These are phyloP conservation scores for Spathaspora gorwiae DNA, from an alignment of 805 yeast species.

Conservation along the genomic window DNA sequence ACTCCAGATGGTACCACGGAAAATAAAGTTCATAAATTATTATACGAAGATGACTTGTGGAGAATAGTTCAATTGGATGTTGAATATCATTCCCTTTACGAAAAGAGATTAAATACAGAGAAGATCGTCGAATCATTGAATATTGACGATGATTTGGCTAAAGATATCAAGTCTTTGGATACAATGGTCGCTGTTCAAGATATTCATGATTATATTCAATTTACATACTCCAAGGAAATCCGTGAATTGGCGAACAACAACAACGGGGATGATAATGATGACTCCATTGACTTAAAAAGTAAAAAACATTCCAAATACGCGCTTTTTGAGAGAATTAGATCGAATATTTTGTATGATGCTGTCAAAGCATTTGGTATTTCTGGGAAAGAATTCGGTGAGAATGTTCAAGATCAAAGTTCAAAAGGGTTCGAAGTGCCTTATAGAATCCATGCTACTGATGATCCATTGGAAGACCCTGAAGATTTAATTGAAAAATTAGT, in stretches of 20 bases:
- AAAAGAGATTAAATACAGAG: conserved; percentile 62
- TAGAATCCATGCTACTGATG: conserved; percentile 69
- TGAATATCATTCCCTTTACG: conserved; percentile 80
- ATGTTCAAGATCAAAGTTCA: conserved; percentile 59
- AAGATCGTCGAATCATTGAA: conserved; percentile 51
- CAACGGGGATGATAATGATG: conserved; percentile 10
- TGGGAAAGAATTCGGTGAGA: conserved; percentile 80
- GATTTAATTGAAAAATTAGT: conserved; percentile 48
- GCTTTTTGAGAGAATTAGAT: conserved; percentile 62
- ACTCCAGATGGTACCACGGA: conserved; percentile 32
- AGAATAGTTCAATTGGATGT: conserved; percentile 79
- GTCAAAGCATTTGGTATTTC: conserved; percentile 70
- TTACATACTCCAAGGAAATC: conserved; percentile 58
- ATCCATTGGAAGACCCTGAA: conserved; percentile 56
- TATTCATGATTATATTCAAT: conserved; percentile 75
- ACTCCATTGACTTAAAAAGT: conserved; percentile 9
- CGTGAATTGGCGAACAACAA: conserved; percentile 37
- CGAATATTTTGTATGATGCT: conserved; percentile 59
- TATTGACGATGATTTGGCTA: conserved; percentile 54
- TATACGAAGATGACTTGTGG: conserved; percentile 88
- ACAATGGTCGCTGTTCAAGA: conserved; percentile 82
- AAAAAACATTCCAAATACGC: conserved; percentile 60
- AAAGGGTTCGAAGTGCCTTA: conserved; percentile 39
- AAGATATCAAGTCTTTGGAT: conserved; percentile 51
- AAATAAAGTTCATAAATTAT: conserved; percentile 44